Evolutionary conservation across 768 basidiomycete genomes (phyloP).

Genomic region (Collybia nuda): DNA sequence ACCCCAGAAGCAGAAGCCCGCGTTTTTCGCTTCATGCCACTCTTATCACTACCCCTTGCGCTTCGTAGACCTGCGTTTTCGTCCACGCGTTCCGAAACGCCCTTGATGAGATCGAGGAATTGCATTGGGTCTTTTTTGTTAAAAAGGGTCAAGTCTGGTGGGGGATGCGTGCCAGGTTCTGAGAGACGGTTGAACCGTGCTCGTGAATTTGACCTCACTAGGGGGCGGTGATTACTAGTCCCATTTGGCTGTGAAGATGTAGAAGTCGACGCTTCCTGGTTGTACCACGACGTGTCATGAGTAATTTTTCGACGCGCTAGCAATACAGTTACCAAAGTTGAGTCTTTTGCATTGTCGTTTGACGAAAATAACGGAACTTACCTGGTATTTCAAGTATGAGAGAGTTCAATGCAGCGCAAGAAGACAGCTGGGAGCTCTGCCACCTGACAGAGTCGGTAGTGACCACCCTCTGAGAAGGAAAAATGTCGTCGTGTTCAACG

Average conservation of each 20-base stretch:
- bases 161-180: not conserved
- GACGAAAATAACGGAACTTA: not conserved
- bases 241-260: not conserved
- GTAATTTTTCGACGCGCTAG: not conserved
- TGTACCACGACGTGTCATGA: not conserved
- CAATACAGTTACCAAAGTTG: not conserved
- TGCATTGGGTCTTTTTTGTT: conserved; percentile 16
- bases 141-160: conserved; percentile 2
- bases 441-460: conserved; percentile 25
- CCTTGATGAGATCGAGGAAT: conserved; percentile 32
- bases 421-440: conserved; percentile 28
- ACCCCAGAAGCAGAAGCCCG: not conserved
- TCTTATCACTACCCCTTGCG: conserved; percentile 4
- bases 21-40: conserved; percentile 6
- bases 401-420: conserved; percentile 24
- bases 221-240: not conserved
- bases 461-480: not conserved
- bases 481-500: not conserved
- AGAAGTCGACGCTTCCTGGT: not conserved
- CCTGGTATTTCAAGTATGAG: conserved; percentile 17
- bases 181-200: conserved; percentile 1
- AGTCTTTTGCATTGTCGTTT: not conserved
- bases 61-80: conserved; percentile 20
- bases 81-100: conserved; percentile 32
- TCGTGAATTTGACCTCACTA: conserved; percentile 4